Percentiles rank a stretch among this genome's conserved stretches.
phyloP scores from a whole-genome alignment of 768 basidiomycete species.

The Trametes maxima region DNA sequence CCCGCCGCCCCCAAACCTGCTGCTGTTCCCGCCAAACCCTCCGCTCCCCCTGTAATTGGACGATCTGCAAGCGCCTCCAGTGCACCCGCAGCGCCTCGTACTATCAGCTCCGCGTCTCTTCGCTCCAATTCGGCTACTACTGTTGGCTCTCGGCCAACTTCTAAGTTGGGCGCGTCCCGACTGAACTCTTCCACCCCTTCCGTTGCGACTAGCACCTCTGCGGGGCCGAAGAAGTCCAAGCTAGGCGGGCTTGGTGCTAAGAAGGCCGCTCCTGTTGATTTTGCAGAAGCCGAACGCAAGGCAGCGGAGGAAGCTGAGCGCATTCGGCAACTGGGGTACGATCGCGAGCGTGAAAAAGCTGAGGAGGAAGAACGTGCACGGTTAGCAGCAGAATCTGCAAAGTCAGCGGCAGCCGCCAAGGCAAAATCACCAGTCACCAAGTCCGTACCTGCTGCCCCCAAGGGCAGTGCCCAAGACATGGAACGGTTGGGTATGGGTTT shows the following conservation, averaged over 20 bases:
- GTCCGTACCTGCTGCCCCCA: conserved; percentile 34
- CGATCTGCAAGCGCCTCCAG: conserved; percentile 39
- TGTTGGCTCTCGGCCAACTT: conserved; percentile 32
- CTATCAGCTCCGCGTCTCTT: conserved; percentile 64
- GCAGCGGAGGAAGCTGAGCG: conserved; percentile 92
- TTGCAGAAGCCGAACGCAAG: conserved; percentile 90
- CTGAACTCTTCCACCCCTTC: conserved; percentile 43
- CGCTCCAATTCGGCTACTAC: conserved; percentile 46
- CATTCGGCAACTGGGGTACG: conserved; percentile 90
- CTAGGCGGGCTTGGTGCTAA: conserved; percentile 84
- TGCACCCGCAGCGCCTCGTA: conserved; percentile 46
- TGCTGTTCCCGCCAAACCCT: conserved; percentile 39
- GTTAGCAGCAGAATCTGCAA: conserved; percentile 54
- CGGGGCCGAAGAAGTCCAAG: conserved; percentile 62
- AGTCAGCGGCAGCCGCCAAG: conserved; percentile 34
- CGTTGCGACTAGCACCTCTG: conserved; percentile 28
- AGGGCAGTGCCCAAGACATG: conserved; percentile 50
- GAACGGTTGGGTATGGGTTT: conserved; percentile 70
- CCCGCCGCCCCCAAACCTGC: conserved; percentile 45
- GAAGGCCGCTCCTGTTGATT: conserved; percentile 86
- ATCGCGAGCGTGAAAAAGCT: conserved; percentile 79
- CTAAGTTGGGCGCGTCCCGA: conserved; percentile 46
- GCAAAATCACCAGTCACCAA: conserved; percentile 26
- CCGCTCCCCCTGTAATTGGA: conserved; percentile 62
- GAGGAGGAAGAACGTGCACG: conserved; percentile 64